Percentiles rank a stretch among this genome's conserved stretches.
Evolutionary conservation across 1,284 basidiomycete genomes (phyloP).

Genomic region (Cryptococcus floricola): DNA sequence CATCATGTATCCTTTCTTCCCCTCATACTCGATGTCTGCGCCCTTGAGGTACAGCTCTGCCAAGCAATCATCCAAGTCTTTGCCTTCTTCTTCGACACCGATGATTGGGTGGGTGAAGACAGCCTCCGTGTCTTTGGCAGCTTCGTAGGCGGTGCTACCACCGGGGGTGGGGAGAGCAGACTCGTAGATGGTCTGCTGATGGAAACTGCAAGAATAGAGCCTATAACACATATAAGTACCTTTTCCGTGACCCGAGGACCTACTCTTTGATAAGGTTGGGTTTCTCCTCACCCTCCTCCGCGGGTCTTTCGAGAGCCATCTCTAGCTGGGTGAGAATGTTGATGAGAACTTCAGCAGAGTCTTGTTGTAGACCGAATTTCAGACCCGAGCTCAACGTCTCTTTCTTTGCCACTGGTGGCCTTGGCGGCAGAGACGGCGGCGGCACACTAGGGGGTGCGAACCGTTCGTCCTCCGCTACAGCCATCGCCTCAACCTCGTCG

Average conservation of each 20-base stretch:
- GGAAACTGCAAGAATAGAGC: constrained; percentile 81
- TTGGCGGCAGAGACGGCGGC: constrained; percentile 59
- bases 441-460: constrained; percentile 16
- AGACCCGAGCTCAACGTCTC: constrained; percentile 61
- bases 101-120: constrained; percentile 91
- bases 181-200: constrained; percentile 63
- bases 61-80: constrained; percentile 88
- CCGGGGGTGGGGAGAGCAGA: constrained; percentile 31
- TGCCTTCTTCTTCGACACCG: constrained; percentile 76
- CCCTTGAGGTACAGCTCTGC: constrained; percentile 77
- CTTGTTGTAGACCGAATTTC: constrained; percentile 97
- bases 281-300: constrained; percentile 51
- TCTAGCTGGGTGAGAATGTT: constrained; percentile 99
- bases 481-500: not conserved
- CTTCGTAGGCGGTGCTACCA: constrained; percentile 49
- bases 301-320: constrained; percentile 67
- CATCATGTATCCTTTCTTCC: constrained; percentile 79
- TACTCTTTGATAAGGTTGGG: constrained; percentile 75
- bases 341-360: constrained; percentile 97
- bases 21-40: constrained; percentile 83
- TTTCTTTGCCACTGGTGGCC: constrained; percentile 46
- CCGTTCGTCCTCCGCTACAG: constrained; percentile 5
- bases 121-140: constrained; percentile 67
- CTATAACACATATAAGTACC: constrained; percentile 49
- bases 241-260: constrained; percentile 12